Evolutionary conservation across 164 flowering plant species (phyloP).

Genomic region (Dillenia suffruticosa): DNA sequence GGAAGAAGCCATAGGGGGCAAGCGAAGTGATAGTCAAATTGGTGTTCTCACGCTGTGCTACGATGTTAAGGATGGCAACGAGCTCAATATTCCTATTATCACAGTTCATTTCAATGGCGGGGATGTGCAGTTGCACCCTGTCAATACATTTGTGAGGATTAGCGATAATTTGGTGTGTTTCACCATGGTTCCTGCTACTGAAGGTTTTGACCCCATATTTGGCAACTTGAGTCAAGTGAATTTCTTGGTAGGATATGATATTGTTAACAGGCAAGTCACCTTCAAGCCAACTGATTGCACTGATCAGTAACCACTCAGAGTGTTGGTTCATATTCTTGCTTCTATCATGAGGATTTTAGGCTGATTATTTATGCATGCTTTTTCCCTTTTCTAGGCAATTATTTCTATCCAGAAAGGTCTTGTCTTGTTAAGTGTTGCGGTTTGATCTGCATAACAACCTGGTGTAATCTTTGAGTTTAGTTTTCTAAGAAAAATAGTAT

Average conservation of each 20-base stretch:
- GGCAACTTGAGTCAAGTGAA: slow-evolving; percentile 37
- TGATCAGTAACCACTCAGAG: no score
- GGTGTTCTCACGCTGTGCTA: slow-evolving; percentile 11
- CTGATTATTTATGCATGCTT: no score
- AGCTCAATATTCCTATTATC: slow-evolving; percentile 5
- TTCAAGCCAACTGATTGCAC: slow-evolving; percentile 23
- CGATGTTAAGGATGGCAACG: not conserved
- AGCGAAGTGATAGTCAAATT: not conserved
- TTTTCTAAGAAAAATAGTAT: no score
- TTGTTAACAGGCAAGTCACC: slow-evolving; percentile 15
- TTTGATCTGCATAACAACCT: no score
- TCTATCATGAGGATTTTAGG: no score
- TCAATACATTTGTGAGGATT: slow-evolving; percentile 16
- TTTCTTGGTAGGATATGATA: slow-evolving; percentile 26
- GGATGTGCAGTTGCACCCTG: slow-evolving; percentile 13
- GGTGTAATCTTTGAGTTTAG: no score
- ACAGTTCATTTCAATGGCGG: slow-evolving; percentile 26
- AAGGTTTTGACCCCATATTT: slow-evolving; percentile 2
- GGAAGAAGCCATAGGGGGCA: not conserved
- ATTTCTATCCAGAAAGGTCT: no score
- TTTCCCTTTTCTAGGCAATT: no score
- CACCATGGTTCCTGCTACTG: slow-evolving; percentile 6
- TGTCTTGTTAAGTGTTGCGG: no score
- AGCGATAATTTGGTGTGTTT: slow-evolving; percentile 17
- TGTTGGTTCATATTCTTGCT: no score